Conservation (phyloP, 2,329 filamentous ascomycete genomes). For the Penicillium freii region DNA sequence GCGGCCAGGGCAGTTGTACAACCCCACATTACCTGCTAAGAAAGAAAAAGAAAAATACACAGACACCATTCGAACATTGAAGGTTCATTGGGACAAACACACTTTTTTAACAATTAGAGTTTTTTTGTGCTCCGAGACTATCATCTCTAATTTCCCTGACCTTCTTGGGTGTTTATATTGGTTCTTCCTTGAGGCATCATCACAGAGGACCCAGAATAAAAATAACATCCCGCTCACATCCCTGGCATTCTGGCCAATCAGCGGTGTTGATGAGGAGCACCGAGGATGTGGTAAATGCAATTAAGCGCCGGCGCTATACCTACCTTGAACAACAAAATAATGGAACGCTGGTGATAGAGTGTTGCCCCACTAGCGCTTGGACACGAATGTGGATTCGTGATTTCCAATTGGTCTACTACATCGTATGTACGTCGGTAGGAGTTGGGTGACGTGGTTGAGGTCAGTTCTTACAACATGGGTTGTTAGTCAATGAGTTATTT, state of each 20-base stretch:
- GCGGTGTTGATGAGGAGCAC: not conserved
- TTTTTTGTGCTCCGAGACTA: not conserved
- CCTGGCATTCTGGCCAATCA: not conserved
- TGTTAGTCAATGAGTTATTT: not conserved
- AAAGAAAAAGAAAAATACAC: not conserved
- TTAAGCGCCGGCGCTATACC: conserved; percentile 12
- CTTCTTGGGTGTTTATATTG: conserved; percentile 6
- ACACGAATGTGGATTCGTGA: not conserved
- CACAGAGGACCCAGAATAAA: conserved; percentile 1
- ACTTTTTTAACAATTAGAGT: not conserved
- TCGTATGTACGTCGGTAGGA: not conserved
- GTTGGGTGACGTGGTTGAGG: not conserved
- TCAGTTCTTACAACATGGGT: not conserved
- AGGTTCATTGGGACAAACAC: not conserved
- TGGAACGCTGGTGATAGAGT: not conserved
- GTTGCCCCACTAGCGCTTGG: not conserved
- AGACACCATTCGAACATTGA: not conserved
- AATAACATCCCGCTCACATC: not conserved
- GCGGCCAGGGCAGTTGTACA: not conserved
- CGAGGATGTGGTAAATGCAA: not conserved
- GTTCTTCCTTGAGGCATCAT: not conserved
- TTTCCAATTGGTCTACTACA: not conserved
- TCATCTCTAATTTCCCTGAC: not conserved
- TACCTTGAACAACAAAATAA: not conserved
- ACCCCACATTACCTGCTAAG: not conserved